Conservation (phyloP, 768 basidiomycete species). For the Tricholoma sp. region DNA sequence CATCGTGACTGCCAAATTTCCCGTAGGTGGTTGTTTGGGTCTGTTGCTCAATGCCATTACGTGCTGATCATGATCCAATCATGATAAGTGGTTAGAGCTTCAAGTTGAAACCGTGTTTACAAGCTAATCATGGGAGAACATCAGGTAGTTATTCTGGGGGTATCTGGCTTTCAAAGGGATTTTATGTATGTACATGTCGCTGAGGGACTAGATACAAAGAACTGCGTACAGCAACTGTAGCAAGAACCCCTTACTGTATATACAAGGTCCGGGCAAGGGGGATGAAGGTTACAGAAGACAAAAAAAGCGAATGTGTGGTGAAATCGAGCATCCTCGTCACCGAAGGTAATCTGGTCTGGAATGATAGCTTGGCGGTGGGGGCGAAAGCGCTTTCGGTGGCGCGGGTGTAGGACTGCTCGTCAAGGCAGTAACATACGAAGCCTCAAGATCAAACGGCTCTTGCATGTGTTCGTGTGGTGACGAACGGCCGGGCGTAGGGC, state of each 20-base stretch:
- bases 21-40: background rate
- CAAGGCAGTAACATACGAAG: conserved; percentile 19
- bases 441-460: conserved; percentile 14
- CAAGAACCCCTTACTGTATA: background rate
- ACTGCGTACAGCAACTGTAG: background rate
- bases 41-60: background rate
- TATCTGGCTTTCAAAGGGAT: background rate
- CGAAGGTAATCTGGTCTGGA: background rate
- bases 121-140: too few relatives aligned
- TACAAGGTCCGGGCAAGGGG: background rate
- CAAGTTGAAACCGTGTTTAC: too few relatives aligned
- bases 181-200: background rate
- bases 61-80: too few relatives aligned
- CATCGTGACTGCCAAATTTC: background rate
- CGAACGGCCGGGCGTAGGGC: background rate
- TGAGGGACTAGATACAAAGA: background rate
- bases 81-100: too few relatives aligned
- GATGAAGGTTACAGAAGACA: background rate
- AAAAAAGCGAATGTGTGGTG: background rate
- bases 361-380: conserved; percentile 11
- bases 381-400: background rate
- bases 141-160: background rate
- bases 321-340: background rate
- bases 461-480: conserved; percentile 14
- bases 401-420: background rate